Conservation (phyloP, 164 flowering plant genomes). For the Magnolia officinalis region DNA sequence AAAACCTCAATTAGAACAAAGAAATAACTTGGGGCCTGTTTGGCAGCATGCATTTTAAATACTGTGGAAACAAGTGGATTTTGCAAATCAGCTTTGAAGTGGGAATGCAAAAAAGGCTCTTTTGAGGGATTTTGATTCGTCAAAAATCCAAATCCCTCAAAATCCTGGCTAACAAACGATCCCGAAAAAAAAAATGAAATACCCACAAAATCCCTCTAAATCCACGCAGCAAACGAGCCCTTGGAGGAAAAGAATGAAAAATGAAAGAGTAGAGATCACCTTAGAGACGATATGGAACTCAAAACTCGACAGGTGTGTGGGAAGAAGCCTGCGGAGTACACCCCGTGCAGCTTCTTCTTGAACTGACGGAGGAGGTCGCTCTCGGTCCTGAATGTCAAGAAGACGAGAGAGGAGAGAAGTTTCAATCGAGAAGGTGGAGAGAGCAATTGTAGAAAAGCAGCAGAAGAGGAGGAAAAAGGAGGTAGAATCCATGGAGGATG, state of each 20-base stretch:
- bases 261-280: conserved; percentile 22
- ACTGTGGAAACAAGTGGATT: too few species aligned
- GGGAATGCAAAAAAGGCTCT: too few species aligned
- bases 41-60: too few species aligned
- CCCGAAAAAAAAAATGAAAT: too few species aligned
- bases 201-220: too few species aligned
- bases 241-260: neutral
- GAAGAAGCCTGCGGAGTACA: conserved; percentile 51
- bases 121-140: too few species aligned
- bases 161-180: too few species aligned
- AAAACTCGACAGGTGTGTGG: conserved; percentile 56
- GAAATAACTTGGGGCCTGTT: neutral
- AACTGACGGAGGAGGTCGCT: conserved; percentile 43
- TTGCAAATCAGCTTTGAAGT: too few species aligned
- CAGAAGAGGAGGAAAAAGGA: too few species aligned
- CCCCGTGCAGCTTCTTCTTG: conserved; percentile 54
- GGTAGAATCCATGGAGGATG: too few species aligned
- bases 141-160: too few species aligned
- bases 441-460: neutral
- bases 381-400: conserved; percentile 56
- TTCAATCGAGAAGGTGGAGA: conserved; percentile 35
- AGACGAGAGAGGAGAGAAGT: conserved; percentile 41
- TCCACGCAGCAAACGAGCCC: too few species aligned
- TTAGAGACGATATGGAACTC: conserved; percentile 52
- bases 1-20: neutral